A percentile compares a stretch with the other conserved stretches of the same genome.
phyloP scores from a whole-genome alignment of 129 eudicot genomes.

The Calendula officinalis region DNA sequence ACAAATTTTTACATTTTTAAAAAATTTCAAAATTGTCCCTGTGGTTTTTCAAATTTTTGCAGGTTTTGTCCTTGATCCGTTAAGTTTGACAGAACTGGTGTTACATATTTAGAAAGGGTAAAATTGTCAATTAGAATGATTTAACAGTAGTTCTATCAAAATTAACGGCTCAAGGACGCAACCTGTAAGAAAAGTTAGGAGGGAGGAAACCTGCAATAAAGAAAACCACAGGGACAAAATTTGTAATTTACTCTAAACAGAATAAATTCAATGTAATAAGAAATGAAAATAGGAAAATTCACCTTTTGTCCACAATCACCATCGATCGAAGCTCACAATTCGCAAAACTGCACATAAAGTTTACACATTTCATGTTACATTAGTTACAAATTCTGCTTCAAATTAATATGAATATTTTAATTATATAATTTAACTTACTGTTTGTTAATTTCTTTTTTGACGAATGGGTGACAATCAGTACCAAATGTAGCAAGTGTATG shows the following conservation, averaged over 20 bases:
- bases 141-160: too few species aligned
- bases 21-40: too few species aligned
- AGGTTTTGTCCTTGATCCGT: too few species aligned
- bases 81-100: too few species aligned
- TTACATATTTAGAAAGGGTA: too few species aligned
- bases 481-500: constrained; percentile 76
- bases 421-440: constrained; percentile 53
- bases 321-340: constrained; percentile 97
- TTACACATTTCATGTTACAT: not conserved
- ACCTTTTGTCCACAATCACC: constrained; percentile 87
- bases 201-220: too few species aligned
- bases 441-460: constrained; percentile 71
- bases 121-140: too few species aligned
- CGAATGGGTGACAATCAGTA: constrained; percentile 56
- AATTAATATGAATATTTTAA: not conserved
- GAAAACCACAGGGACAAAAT: too few species aligned
- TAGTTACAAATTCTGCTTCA: not conserved
- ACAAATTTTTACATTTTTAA: not conserved
- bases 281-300: constrained; percentile 11
- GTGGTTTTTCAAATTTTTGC: too few species aligned
- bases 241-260: not conserved
- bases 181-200: too few species aligned
- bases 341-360: constrained; percentile 56
- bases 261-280: not conserved
- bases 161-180: too few species aligned